Conservation (phyloP, 345 rosid species). For the Citrus sp. region DNA sequence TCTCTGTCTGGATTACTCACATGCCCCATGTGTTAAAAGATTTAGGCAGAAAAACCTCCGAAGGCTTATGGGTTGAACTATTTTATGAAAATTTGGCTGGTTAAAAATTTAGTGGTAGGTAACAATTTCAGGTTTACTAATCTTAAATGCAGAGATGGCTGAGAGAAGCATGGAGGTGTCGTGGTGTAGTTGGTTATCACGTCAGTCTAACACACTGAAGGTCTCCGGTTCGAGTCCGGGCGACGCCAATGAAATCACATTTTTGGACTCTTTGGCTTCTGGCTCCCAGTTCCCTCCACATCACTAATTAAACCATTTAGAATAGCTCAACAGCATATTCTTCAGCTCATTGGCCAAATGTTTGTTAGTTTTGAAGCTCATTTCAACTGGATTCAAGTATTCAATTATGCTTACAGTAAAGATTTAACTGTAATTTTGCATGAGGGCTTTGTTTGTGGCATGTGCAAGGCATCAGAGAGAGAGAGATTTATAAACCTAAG, state of each 20-base stretch:
- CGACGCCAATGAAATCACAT: slow-evolving; percentile 41
- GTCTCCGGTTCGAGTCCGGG: slow-evolving; percentile 92
- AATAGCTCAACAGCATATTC: slow-evolving; percentile 1
- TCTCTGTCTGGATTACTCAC: neutral
- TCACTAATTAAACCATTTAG: neutral
- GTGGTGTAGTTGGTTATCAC: slow-evolving; percentile 99
- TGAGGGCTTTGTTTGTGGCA: slow-evolving; percentile 9
- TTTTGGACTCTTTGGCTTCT: too few relatives aligned
- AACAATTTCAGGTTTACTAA: neutral
- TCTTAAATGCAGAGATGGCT: accelerated
- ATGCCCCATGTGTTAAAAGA: neutral
- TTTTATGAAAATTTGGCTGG: neutral
- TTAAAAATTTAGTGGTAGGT: neutral
- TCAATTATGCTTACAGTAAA: slow-evolving; percentile 20
- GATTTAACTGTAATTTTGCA: slow-evolving; percentile 11
- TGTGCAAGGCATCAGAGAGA: slow-evolving; percentile 21
- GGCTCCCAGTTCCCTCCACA: too few relatives aligned
- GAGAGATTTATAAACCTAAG: slow-evolving; percentile 10
- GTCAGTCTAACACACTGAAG: slow-evolving; percentile 97
- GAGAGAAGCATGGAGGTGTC: slow-evolving; percentile 29
- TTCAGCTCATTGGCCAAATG: neutral
- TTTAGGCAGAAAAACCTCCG: neutral
- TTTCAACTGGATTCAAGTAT: neutral
- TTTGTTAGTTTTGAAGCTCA: neutral
- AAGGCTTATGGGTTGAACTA: neutral